Conservation (phyloP, 805 yeast species). For the Candida ovalis region DNA sequence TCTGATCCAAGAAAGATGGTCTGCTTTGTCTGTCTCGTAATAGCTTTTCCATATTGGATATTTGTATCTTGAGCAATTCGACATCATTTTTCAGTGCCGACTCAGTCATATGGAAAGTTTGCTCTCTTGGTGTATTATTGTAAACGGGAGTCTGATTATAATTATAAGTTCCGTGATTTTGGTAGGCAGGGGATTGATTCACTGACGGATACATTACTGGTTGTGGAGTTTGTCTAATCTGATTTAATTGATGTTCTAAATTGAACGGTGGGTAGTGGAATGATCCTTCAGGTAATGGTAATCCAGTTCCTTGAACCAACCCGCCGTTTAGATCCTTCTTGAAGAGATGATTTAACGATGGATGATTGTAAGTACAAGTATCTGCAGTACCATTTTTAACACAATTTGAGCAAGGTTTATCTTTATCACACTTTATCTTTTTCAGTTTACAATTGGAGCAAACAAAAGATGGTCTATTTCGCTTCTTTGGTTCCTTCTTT, state of each 20-base stretch:
- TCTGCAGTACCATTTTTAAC: slow-evolving; percentile 15
- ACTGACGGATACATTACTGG: neutral
- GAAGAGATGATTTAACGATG: slow-evolving; percentile 3
- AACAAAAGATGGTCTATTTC: slow-evolving; percentile 45
- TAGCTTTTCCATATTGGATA: slow-evolving; percentile 8
- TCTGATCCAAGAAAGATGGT: neutral
- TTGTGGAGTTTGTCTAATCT: neutral
- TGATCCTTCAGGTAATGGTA: neutral
- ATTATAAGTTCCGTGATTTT: neutral
- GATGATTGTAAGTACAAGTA: slow-evolving; percentile 22
- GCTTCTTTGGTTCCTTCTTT: slow-evolving; percentile 17
- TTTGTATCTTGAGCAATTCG: slow-evolving; percentile 9
- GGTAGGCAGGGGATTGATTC: too few relatives aligned
- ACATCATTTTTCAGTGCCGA: slow-evolving; percentile 10
- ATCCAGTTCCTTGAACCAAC: neutral
- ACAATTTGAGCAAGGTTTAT: slow-evolving; percentile 30
- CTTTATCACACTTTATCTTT: slow-evolving; percentile 30
- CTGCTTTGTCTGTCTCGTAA: neutral
- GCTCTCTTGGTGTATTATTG: neutral
- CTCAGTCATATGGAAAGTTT: neutral
- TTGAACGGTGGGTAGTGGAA: neutral
- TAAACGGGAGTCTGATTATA: neutral
- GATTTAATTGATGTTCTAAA: neutral
- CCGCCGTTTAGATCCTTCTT: neutral
- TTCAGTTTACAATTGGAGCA: slow-evolving; percentile 28